phyloP scores from a whole-genome alignment of 2,329 filamentous ascomycete species.

The Eutypella sp. region DNA sequence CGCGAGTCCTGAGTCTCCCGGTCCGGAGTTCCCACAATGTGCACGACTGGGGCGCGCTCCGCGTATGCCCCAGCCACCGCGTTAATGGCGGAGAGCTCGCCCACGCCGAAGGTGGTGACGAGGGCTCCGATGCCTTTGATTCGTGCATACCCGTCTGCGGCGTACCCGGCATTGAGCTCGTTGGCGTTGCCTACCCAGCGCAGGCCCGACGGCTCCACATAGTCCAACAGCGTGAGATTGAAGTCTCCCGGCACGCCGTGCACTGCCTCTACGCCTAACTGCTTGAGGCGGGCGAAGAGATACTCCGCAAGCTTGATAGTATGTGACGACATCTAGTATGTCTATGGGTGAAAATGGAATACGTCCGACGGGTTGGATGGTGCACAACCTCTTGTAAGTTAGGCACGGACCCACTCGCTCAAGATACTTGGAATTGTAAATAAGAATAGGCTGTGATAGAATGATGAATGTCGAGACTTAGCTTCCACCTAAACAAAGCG shows the following conservation, averaged over 20 bases:
- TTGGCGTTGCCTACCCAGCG: conserved; percentile 50
- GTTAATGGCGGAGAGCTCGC: conserved; percentile 52
- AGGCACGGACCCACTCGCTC: too few relatives aligned
- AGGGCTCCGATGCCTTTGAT: conserved; percentile 45
- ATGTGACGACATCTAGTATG: neutral
- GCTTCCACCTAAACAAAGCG: too few relatives aligned
- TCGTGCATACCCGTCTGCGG: conserved; percentile 53
- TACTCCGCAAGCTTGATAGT: conserved; percentile 28
- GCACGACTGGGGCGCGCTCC: conserved; percentile 51
- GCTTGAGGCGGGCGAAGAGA: conserved; percentile 33
- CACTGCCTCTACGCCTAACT: conserved; percentile 37
- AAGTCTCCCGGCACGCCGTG: conserved; percentile 44
- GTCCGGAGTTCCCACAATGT: conserved; percentile 51
- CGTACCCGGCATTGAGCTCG: conserved; percentile 54
- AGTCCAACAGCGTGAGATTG: conserved; percentile 33
- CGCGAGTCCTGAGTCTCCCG: conserved; percentile 37
- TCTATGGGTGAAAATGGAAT: too few relatives aligned
- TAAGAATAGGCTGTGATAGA: too few relatives aligned
- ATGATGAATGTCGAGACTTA: too few relatives aligned
- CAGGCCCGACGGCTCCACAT: conserved; percentile 31
- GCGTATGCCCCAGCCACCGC: conserved; percentile 54
- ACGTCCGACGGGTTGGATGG: too few relatives aligned
- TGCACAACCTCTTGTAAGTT: too few relatives aligned
- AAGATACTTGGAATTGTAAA: too few relatives aligned
- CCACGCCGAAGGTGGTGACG: conserved; percentile 58